A percentile compares a stretch with the other conserved stretches of the same genome.
Evolutionary conservation across 805 yeast species (phyloP).

Genomic region (Yarrowia sp.): DNA sequence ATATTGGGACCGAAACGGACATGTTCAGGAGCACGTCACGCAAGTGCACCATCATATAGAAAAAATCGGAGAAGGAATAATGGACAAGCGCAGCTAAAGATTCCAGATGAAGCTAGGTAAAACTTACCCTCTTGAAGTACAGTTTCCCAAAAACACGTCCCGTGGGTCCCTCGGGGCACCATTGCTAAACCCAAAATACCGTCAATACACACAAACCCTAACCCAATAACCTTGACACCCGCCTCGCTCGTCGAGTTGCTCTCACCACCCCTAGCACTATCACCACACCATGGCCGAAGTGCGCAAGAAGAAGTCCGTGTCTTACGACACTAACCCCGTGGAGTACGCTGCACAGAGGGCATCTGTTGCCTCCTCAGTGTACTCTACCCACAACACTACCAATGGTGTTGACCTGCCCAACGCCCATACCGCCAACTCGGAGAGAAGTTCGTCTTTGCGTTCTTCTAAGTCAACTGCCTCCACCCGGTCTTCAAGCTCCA

Average conservation of each 20-base stretch:
- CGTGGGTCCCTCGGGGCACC: slow-evolving; percentile 19
- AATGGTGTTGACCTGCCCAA: slow-evolving; percentile 25
- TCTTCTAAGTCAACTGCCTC: slow-evolving; percentile 24
- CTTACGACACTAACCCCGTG: slow-evolving; percentile 24
- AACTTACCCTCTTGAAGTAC: not conserved
- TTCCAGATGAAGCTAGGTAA: not conserved
- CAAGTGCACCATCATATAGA: not conserved
- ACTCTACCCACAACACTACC: slow-evolving; percentile 27
- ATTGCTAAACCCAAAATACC: slow-evolving; percentile 9
- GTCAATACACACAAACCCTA: slow-evolving; percentile 1
- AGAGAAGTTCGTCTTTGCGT: slow-evolving; percentile 19
- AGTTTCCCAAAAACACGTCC: slow-evolving; percentile 19
- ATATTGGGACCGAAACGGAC: not conserved
- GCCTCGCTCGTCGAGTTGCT: slow-evolving; percentile 25
- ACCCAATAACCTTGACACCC: slow-evolving; percentile 25
- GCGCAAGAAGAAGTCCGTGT: slow-evolving; percentile 27
- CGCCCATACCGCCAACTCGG: slow-evolving; percentile 18
- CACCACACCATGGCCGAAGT: slow-evolving; percentile 28
- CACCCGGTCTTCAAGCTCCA: slow-evolving; percentile 20
- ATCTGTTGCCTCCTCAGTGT: slow-evolving; percentile 15
- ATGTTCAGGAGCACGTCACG: not conserved
- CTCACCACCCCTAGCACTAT: slow-evolving; percentile 21
- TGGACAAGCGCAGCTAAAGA: not conserved
- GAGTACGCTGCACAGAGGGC: slow-evolving; percentile 24
- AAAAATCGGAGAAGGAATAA: not conserved